Evolutionary conservation across 768 basidiomycete genomes (phyloP), one percentile per base, ranked within the genome.

Genomic region (Fomitopsis serialis): DNA sequence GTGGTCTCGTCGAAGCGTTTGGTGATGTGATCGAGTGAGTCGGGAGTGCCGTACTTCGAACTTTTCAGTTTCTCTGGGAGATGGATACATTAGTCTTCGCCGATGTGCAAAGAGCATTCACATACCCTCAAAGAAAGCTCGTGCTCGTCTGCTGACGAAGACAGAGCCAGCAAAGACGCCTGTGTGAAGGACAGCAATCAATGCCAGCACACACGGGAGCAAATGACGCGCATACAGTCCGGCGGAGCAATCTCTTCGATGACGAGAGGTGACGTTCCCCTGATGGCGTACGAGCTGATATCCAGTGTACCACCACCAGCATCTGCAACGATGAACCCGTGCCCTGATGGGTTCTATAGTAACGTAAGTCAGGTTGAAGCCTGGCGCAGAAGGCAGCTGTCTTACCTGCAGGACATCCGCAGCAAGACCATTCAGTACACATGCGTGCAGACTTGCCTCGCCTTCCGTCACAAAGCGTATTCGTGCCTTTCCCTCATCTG

Each of bases 221-320:
- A 45, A 36, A 17, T 15, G 15, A 45, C 25, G 40, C 21, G 13
- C 17, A 54, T 57, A 86, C 88, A 91, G 67, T 91, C 88, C 11
- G 88, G 86, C 23, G 88, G 88, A 2, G 88, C 88, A 58, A 89
- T 82, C 68, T 91, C 88, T 64, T 91, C 88, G 60, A 91, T 89
- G 15, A 85, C 79, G 15, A 90, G 78, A 0, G 88, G 88, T 23
- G 75, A 67, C 2, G 84, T 82, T 47, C 77, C 83, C 7, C 82
- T 81, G 49, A 90, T 85, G 1, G 82, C 86, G 58, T 91, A 91
- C 4, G 88, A 83, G 57, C 85, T 87, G 60, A 91, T 86, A 65
- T 91, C 88, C 45, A 90, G 76, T 0, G 88, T 91, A 40, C 88
- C 88, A 50, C 88, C 88, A 51, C 88, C 88, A 1, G 88, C 88